Base-by-base conservation (phyloP, 768 basidiomycete species). In the Leucogyrophana mollusca region DNA sequence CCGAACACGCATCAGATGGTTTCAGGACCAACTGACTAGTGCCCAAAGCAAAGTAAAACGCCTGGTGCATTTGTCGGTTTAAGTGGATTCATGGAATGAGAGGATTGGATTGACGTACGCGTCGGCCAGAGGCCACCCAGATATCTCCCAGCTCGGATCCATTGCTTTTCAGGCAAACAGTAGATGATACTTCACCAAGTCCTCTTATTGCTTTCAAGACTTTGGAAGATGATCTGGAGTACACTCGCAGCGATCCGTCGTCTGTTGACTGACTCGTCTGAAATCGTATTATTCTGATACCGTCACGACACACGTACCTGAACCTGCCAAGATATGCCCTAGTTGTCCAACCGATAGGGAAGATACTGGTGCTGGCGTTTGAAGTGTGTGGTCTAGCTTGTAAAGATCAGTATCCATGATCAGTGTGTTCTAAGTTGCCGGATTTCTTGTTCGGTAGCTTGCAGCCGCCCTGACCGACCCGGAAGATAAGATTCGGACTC, bases 241-340 rank as follows among this genome's bases (percentile, higher is more conserved):
- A 91, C 14, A 85, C 66, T 18, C 88, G 78, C 36, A 90, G 64
- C 34, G 78, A 76, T 4, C 88, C 88, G 59, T 91, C 87, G 50
- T 78, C 86, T 85, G 55, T 16, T 10, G 9, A 37, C 14, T 35
- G 23, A n/a, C 23, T 11, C n/a, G n/a, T n/a, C n/a, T n/a, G n/a
- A n/a, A n/a, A n/a, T n/a, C n/a, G n/a, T n/a, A n/a, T n/a, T n/a
- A n/a, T n/a, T n/a, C n/a, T n/a, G n/a, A n/a, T n/a, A n/a, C n/a
- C n/a, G n/a, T n/a, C n/a, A n/a, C n/a, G n/a, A n/a, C n/a, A n/a
- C n/a, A 56, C 67, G 18, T 57, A 84, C 86, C 80, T 63, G 83
- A 83, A 18, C 87, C 85, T 17, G 74, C 79, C 45, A 80, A 76
- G 8, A 87, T 65, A 45, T 73, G 72, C 4, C 64, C 72, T 34